phyloP scores from a whole-genome alignment of 768 basidiomycete genomes.

The Boletus patriciae region DNA sequence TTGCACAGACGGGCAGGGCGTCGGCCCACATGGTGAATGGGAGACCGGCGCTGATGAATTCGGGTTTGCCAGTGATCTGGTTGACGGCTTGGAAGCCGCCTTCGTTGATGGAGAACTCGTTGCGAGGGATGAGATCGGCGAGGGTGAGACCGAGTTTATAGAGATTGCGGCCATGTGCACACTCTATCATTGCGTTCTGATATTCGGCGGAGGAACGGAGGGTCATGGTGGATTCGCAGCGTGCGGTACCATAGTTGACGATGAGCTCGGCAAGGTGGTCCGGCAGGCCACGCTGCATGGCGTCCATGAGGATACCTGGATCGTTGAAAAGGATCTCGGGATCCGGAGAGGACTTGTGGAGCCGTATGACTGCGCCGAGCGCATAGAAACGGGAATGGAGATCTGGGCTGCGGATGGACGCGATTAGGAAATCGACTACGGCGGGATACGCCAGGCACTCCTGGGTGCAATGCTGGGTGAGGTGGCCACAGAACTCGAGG shows the following conservation, averaged over 20 bases:
- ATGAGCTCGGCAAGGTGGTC: constrained; percentile 46
- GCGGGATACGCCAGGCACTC: constrained; percentile 46
- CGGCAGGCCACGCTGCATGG: constrained; percentile 45
- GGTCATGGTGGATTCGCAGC: constrained; percentile 49
- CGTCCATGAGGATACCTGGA: constrained; percentile 46
- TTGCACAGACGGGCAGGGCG: constrained; percentile 58
- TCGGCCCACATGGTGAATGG: constrained; percentile 63
- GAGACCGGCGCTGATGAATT: constrained; percentile 47
- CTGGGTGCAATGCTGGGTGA: constrained; percentile 45
- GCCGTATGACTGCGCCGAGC: constrained; percentile 52
- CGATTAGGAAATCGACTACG: constrained; percentile 52
- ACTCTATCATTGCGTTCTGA: constrained; percentile 54
- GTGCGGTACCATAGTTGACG: constrained; percentile 46
- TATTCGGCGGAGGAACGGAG: constrained; percentile 43
- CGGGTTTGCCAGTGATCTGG: constrained; percentile 41
- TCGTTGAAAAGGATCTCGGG: constrained; percentile 49
- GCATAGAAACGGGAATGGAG: constrained; percentile 52
- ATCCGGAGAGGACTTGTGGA: constrained; percentile 46
- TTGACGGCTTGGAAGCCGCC: constrained; percentile 52
- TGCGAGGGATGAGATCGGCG: constrained; percentile 50
- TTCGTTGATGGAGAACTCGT: constrained; percentile 62
- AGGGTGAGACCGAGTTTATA: constrained; percentile 51
- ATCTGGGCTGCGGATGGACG: constrained; percentile 55
- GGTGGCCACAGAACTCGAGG: constrained; percentile 44
- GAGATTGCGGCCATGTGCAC: constrained; percentile 48